These are phyloP conservation scores for Sphagnum contortum DNA, from an alignment of 225 moss, liverwort and hornwort species.

Conservation along the genomic window DNA sequence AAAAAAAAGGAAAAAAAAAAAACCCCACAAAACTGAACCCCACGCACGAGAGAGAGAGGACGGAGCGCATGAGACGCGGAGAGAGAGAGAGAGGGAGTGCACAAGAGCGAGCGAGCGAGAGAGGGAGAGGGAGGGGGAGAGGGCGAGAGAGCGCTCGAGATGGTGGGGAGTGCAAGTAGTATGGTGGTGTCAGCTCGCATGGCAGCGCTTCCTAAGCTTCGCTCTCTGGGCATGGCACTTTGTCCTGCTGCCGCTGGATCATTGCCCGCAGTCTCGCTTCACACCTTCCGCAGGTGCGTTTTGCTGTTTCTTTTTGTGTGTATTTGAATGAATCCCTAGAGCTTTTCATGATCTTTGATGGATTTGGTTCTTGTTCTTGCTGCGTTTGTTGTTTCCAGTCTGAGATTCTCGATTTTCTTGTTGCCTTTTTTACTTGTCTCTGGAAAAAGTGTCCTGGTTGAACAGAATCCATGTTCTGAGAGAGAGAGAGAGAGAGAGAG, in stretches of 20 bases:
- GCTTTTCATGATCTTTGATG: too few relatives aligned
- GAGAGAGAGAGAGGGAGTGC: too few relatives aligned
- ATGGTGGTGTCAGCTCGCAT: too few relatives aligned
- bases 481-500: too few relatives aligned
- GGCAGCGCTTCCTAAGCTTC: slow-evolving; percentile 36
- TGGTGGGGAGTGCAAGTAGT: slow-evolving; percentile 7
- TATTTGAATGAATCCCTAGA: background rate
- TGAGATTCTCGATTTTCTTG: background rate
- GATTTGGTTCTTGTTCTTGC: too few relatives aligned
- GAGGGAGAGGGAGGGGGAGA: slow-evolving; percentile 28
- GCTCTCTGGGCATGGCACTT: slow-evolving; percentile 30
- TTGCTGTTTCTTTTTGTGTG: background rate
- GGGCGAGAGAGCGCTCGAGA: slow-evolving; percentile 32
- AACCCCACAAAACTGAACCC: too few relatives aligned
- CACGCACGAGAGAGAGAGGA: too few relatives aligned
- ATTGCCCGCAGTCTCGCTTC: slow-evolving; percentile 5
- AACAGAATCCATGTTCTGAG: too few relatives aligned
- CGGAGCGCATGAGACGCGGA: too few relatives aligned
- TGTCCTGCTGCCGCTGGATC: slow-evolving; percentile 11
- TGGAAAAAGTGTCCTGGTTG: background rate
- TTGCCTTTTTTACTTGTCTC: background rate
- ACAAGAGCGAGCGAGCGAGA: background rate
- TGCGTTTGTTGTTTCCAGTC: background rate
- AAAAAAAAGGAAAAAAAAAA: too few relatives aligned
- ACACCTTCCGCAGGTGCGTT: slow-evolving; percentile 19